These are phyloP conservation scores for Coemansia biformis DNA, from an alignment of 192 early-diverging fungal genomes.

Conservation along the genomic window DNA sequence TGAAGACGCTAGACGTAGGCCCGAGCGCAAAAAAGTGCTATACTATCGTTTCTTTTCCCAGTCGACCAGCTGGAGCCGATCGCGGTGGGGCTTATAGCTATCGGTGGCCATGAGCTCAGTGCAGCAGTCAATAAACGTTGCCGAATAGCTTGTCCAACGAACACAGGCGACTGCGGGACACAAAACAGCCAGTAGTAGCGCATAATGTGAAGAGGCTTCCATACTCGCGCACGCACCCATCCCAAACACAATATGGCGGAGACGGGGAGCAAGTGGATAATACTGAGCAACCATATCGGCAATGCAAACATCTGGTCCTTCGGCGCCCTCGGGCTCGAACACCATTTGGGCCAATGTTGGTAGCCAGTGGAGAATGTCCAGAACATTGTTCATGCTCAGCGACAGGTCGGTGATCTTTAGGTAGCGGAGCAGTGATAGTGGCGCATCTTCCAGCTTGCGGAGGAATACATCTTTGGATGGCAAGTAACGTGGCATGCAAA, in stretches of 20 bases:
- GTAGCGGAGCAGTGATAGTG: neutral
- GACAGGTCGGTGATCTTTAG: neutral
- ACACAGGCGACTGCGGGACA: slow-evolving; percentile 10
- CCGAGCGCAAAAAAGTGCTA: neutral
- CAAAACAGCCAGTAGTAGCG: slow-evolving; percentile 12
- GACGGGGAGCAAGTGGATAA: slow-evolving; percentile 1
- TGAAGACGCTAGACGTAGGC: too few species aligned
- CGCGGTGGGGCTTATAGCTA: slow-evolving; percentile 5
- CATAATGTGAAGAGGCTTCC: slow-evolving; percentile 17
- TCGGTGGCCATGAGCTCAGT: neutral
- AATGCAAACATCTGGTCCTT: too few species aligned
- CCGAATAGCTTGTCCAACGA: slow-evolving; percentile 14
- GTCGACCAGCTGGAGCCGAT: slow-evolving; percentile 6
- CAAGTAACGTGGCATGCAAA: neutral
- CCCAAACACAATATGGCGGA: slow-evolving; percentile 16
- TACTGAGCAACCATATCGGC: neutral
- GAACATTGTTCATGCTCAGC: neutral
- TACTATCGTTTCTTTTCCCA: slow-evolving; percentile 11
- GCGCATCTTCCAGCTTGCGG: too few species aligned
- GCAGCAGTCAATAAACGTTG: slow-evolving; percentile 11
- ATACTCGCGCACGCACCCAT: slow-evolving; percentile 9
- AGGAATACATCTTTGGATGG: neutral
- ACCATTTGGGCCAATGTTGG: too few species aligned
- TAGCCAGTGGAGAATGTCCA: neutral
- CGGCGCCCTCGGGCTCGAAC: too few species aligned